A percentile compares a stretch with the other conserved stretches of the same genome.
These are phyloP conservation scores for Xylaria bambusicola DNA, from an alignment of 495 filamentous ascomycete genomes.

Conservation along the genomic window DNA sequence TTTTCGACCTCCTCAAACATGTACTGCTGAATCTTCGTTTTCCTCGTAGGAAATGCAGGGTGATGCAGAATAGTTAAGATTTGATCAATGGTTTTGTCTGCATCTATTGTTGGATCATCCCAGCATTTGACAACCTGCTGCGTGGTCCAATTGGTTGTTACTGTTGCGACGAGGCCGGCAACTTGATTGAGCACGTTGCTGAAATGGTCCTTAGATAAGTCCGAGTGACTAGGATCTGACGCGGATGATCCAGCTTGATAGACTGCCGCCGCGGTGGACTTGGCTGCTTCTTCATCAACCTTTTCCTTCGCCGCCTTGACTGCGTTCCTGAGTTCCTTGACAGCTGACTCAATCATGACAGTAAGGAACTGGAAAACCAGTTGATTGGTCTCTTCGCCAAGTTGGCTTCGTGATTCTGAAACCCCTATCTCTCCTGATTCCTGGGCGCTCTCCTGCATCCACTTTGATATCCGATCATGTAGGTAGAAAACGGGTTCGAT, in stretches of 20 bases:
- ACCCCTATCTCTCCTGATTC: conserved; percentile 15
- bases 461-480: conserved; percentile 17
- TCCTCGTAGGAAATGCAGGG: conserved; percentile 65
- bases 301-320: conserved; percentile 69
- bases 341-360: conserved; percentile 69
- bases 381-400: conserved; percentile 64
- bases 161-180: conserved; percentile 68
- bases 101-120: conserved; percentile 66
- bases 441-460: conserved; percentile 18
- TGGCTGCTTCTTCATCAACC: conserved; percentile 67
- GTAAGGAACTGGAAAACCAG: conserved; percentile 78
- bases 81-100: conserved; percentile 58
- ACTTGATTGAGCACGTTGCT: conserved; percentile 72
- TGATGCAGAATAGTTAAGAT: conserved; percentile 76
- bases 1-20: conserved; percentile 69
- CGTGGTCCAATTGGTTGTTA: conserved; percentile 67
- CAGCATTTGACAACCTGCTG: conserved; percentile 71
- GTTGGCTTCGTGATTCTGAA: conserved; percentile 37
- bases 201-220: conserved; percentile 74
- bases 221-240: conserved; percentile 74
- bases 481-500: conserved; percentile 18
- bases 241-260: conserved; percentile 62
- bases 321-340: conserved; percentile 68
- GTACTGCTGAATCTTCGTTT: conserved; percentile 58
- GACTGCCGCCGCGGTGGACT: conserved; percentile 67